These are phyloP conservation scores for Pulveroboletus sp. DNA, from an alignment of 768 basidiomycete genomes.

Conservation along the genomic window DNA sequence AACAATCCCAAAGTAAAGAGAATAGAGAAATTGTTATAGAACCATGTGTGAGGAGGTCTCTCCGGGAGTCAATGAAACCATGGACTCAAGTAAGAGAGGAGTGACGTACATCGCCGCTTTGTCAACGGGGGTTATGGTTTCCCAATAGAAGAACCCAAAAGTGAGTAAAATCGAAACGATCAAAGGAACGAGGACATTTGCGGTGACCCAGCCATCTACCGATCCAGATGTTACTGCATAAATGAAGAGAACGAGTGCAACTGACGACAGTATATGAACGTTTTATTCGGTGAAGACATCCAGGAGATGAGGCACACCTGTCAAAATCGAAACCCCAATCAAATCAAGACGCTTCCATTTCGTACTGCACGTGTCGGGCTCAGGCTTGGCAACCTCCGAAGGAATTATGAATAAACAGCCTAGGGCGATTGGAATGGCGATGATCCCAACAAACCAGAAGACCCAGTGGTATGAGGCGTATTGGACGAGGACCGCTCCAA, in stretches of 20 bases:
- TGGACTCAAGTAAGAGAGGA: not conserved
- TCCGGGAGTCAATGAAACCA: not conserved
- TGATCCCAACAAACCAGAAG: conserved; percentile 44
- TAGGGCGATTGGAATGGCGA: conserved; percentile 32
- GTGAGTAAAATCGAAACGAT: conserved; percentile 40
- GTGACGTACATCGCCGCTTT: conserved; percentile 39
- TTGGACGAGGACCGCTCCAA: conserved; percentile 41
- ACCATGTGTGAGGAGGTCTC: conserved; percentile 42
- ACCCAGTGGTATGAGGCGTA: conserved; percentile 45
- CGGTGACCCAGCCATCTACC: conserved; percentile 43
- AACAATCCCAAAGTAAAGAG: conserved; percentile 35
- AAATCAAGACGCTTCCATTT: conserved; percentile 35
- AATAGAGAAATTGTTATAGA: conserved; percentile 37
- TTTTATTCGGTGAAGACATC: not conserved
- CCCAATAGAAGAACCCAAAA: conserved; percentile 48
- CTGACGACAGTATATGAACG: conserved; percentile 16
- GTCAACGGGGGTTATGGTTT: conserved; percentile 36
- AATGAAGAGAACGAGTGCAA: conserved; percentile 36
- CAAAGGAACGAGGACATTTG: conserved; percentile 43
- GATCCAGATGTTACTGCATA: conserved; percentile 46
- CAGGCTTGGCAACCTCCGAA: conserved; percentile 5
- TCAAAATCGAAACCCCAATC: conserved; percentile 36
- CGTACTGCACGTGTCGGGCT: not conserved
- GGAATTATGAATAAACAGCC: conserved; percentile 35
- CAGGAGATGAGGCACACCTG: conserved; percentile 22